Base-by-base conservation (phyloP, 2,329 filamentous ascomycete genomes). In the Blumeria hordei region DNA sequence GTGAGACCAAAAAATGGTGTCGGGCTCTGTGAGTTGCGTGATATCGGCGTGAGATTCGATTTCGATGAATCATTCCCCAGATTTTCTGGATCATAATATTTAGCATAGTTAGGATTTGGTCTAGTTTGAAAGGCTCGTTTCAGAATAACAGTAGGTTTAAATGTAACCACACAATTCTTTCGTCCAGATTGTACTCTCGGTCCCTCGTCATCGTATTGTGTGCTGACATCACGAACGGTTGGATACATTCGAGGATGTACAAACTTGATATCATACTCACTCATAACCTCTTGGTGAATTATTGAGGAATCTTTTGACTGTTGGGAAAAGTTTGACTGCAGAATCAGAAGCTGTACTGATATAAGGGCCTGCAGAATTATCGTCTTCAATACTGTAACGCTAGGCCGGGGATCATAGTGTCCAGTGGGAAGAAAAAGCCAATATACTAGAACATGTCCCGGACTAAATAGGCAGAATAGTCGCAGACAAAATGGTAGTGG, bases 191-290 rank as follows among this genome's bases (percentile, higher is more conserved):
- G 3, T 10, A 35, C 5, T n/a, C 12, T 50, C 21, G 11, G 33
- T n/a, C 33, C 50, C 8, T 10, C 7, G 11, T 21, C 36, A n/a
- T 16, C 21, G 35, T 83, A 81, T 66, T 96, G 90, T 0, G 84
- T 92, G 6, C 79, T 84, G 1, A 90, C 87, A 63, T 83, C 77
- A 60, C 81, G 72, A 60, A 93, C 85, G 5, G 84, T 72, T 7
- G 83, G 85, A 61, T 93, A 85, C n/a, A 94, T 77, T 10, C 81
- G 76, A 1, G 92, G 92, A 63, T 93, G 87, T 0, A 98, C 92
- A 64, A 83, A 95, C 70, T 98, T 98, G 61, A 80, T 85, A 65
- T 96, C 87, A 65, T 98, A 98, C 69, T 98, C 92, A 65, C 88
- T 82, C 69, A 96, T 74, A 5, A 96, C 90, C 68, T 96, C 85